Base-by-base conservation (phyloP, 2,329 filamentous ascomycete genomes). In the Colletotrichum liaoningense region DNA sequence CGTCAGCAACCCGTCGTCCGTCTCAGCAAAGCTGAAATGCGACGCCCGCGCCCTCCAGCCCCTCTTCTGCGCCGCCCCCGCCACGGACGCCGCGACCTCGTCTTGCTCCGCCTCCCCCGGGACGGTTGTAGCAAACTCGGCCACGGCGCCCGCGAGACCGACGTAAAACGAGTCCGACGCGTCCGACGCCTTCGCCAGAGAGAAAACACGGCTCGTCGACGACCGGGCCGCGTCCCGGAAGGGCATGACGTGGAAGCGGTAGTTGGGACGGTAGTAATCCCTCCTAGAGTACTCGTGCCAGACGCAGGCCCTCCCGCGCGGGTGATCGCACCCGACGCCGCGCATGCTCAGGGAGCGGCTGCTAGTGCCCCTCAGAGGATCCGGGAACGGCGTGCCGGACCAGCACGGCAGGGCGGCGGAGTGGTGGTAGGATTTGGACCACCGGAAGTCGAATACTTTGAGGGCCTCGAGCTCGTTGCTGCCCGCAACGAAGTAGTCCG, bases 391-490 rank as follows among this genome's bases (percentile, higher is more conserved):
- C 6, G 69, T 70, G 4, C 78, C 74, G 7, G 66, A 72, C 6
- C 83, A 81, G 76, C 88, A 90, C 0, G 87, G 82, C 12, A 89
- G 80, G 5, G 83, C 85, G 4, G 83, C 80, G 3, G 86, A 86
- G 79, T 90, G 85, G 67, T 85, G 79, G 75, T 90, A 90, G n/a
- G 68, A 59, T n/a, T 80, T 86, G 0, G 84, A 79, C 80, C 85
- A 87, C 12, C 88, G 87, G 67, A 88, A 88, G 81, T 90, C 88
- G 72, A 90, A 90, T 38, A 89, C 78, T 65, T 87, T 86, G 67
- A 90, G 74, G 11, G 83, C 81, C 0, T 84, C 80, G 4, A 82
- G 81, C 19, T 81, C 80, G 46, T 84, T 85, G 75, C 84, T 86
- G 3, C 88, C 88, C 0, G 84, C 84, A 4, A 90, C 77, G 71